Conservation (phyloP, 2,329 filamentous ascomycete genomes). For the Fusarium buxicola region DNA sequence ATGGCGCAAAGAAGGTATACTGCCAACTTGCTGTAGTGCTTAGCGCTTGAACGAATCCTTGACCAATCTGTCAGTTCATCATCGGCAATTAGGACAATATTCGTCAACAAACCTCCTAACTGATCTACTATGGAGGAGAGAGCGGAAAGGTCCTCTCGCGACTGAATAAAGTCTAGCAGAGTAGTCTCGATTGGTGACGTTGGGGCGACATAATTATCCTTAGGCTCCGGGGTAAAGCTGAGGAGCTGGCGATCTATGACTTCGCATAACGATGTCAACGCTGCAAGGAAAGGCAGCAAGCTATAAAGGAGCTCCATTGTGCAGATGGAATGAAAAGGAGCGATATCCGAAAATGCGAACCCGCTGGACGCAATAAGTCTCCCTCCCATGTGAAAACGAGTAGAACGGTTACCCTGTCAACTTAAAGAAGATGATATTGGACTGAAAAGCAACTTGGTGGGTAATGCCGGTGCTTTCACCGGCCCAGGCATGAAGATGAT, state of each 20-base stretch:
- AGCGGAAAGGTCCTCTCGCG: not conserved
- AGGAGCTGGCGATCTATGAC: constrained; percentile 1
- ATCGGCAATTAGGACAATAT: too few species aligned
- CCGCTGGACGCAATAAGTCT: too few species aligned
- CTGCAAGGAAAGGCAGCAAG: not conserved
- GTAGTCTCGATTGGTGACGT: not conserved
- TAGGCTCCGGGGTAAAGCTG: not conserved
- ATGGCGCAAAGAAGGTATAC: constrained; percentile 4
- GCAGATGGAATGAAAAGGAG: not conserved
- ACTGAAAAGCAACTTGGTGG: too few species aligned
- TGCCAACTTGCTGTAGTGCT: constrained; percentile 1
- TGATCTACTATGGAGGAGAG: not conserved
- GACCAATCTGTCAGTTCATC: not conserved
- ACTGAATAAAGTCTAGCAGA: not conserved
- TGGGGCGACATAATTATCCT: not conserved
- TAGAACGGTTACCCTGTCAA: too few species aligned
- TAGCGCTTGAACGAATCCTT: not conserved
- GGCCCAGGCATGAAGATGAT: too few species aligned
- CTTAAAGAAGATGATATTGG: too few species aligned
- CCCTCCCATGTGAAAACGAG: too few species aligned
- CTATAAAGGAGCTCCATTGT: not conserved
- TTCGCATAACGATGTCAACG: not conserved
- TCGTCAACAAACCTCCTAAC: not conserved
- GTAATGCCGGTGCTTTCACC: too few species aligned
- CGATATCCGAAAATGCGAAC: not conserved